Base-by-base conservation (phyloP, 1,139 yeast genomes). In the Sugiyamaella novakii region DNA sequence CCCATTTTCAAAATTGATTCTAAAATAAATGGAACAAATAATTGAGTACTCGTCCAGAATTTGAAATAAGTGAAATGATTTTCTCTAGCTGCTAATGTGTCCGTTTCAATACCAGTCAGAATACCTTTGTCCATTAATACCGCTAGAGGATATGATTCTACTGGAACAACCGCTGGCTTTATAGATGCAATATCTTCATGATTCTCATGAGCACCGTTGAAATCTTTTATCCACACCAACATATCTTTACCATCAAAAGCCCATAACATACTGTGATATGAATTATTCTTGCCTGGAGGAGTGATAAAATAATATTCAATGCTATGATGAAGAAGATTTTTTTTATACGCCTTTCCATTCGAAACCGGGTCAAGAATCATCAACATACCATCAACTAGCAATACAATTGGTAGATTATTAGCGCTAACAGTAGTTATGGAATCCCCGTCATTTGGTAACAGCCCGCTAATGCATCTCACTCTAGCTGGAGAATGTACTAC, bases 81-180 rank as follows among this genome's bases (percentile, higher is more conserved):
- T 30, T 68, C 69, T 19, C 66, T 58, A 27, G 73, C 62, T 3
- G 61, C 54, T 8, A 70, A 59, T 2, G 69, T 58, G 43, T 69
- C 72, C 1, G 71, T 57, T 47, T 72, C 75, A 11, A 71, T 57
- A 7, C 75, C 71, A 43, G 69, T 62, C 8, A 72, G 57, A 29
- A 72, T 65, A 3, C 76, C 76, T 45, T 72, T 70, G 33, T 63
- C 63, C n/a, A 65, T 52, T 34, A 70, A 59, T 39, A 70, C 62
- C 6, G 72, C 69, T 8, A 72, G 59, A 0, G 77, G 76, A 54
- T 71, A 72, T 17, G 68, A 62, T 29, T 72, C 75, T 8, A 73
- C 60, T 2, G 65, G 62, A 5, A 62, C 55, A 17, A 29, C 22
- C 14, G 24, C 19, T 31, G 29, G 41, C 35, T 17, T 28, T 28